These are phyloP conservation scores for Amylocarpus encephaloides DNA, from an alignment of 2,329 filamentous ascomycete genomes.

Conservation along the genomic window DNA sequence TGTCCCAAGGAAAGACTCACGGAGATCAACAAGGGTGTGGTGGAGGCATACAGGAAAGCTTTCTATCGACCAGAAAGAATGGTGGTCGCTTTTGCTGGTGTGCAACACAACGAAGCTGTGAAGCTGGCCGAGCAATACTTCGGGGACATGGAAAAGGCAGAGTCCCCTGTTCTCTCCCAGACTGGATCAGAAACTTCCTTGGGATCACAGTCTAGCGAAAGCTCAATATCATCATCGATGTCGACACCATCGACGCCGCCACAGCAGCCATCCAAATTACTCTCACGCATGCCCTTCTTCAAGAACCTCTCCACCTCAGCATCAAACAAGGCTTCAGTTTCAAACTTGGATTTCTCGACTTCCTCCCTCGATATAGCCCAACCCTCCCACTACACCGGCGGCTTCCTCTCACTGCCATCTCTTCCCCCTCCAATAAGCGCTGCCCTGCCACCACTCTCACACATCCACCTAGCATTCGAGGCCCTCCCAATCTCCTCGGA, in stretches of 20 bases:
- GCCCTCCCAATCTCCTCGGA: slow-evolving; percentile 82
- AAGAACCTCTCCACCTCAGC: slow-evolving; percentile 80
- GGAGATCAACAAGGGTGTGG: slow-evolving; percentile 65
- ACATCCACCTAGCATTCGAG: slow-evolving; percentile 95
- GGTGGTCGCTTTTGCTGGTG: slow-evolving; percentile 91
- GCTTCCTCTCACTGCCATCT: slow-evolving; percentile 78
- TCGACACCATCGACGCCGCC: slow-evolving; percentile 33
- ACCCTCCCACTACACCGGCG: slow-evolving; percentile 83
- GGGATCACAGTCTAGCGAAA: slow-evolving; percentile 34
- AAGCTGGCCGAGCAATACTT: slow-evolving; percentile 77
- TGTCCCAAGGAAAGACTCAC: slow-evolving; percentile 79
- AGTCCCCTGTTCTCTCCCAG: slow-evolving; percentile 44
- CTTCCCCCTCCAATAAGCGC: slow-evolving; percentile 74
- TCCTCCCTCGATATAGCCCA: slow-evolving; percentile 49
- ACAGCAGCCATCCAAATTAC: slow-evolving; percentile 51
- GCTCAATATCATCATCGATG: slow-evolving; percentile 35
- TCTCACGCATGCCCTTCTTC: slow-evolving; percentile 83
- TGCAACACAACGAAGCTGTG: slow-evolving; percentile 75
- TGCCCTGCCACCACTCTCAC: slow-evolving; percentile 71
- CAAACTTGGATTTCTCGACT: slow-evolving; percentile 37
- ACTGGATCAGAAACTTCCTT: slow-evolving; percentile 54
- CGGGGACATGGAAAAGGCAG: slow-evolving; percentile 70
- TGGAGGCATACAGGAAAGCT: slow-evolving; percentile 70
- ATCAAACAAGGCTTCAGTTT: slow-evolving; percentile 52
- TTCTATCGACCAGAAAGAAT: slow-evolving; percentile 90